phyloP scores from a whole-genome alignment of 768 basidiomycete genomes.

The Holtermanniella nyarrowii region DNA sequence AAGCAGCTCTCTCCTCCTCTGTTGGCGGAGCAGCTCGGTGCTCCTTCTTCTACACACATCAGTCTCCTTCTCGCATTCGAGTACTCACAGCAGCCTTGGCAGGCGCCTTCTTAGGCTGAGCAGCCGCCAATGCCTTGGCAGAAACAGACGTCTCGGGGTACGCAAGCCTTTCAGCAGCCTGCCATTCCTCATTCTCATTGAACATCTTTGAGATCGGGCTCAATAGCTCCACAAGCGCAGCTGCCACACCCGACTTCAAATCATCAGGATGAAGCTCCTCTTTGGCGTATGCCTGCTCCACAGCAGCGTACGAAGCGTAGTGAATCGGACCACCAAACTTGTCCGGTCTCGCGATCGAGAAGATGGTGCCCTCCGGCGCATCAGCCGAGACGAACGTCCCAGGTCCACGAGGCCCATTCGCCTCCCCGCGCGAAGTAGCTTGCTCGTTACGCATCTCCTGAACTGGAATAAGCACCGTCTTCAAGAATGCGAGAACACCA shows the following conservation, averaged over 20 bases:
- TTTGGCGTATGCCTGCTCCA: constrained; percentile 64
- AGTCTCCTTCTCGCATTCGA: constrained; percentile 13
- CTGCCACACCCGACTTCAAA: constrained; percentile 66
- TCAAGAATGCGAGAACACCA: constrained; percentile 72
- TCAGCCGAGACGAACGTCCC: constrained; percentile 56
- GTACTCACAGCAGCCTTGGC: constrained; percentile 23
- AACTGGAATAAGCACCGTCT: constrained; percentile 81
- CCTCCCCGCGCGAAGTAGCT: constrained; percentile 42
- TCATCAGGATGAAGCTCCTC: constrained; percentile 81
- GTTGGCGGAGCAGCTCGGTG: constrained; percentile 22
- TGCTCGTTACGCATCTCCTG: constrained; percentile 60
- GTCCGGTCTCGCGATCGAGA: constrained; percentile 64
- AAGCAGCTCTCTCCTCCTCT: constrained; percentile 31
- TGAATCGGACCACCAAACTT: constrained; percentile 66
- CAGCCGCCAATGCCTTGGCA: constrained; percentile 3
- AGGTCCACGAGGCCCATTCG: constrained; percentile 45
- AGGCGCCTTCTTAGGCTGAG: constrained; percentile 12
- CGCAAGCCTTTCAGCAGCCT: constrained; percentile 61
- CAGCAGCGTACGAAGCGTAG: constrained; percentile 55
- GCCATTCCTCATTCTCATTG: constrained; percentile 68
- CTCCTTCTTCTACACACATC: constrained; percentile 19
- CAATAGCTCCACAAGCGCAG: constrained; percentile 62
- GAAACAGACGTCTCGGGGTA: constrained; percentile 51
- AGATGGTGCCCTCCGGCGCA: constrained; percentile 72
- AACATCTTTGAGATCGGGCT: constrained; percentile 73